Conservation (phyloP, 176 grass and related monocot species). For the Poa annua region DNA sequence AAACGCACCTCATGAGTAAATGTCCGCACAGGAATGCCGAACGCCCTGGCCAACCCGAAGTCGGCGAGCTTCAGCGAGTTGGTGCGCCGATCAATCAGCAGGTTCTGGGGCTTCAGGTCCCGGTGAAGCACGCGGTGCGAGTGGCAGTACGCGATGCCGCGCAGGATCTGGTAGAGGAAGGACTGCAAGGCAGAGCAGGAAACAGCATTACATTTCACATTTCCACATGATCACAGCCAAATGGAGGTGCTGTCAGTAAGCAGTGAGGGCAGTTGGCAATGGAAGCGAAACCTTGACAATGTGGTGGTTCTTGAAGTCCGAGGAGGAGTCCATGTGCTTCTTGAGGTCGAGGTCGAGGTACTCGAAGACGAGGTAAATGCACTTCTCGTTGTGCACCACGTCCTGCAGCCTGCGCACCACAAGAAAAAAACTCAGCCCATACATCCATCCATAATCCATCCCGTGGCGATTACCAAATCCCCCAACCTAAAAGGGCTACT, state of each 20-base stretch:
- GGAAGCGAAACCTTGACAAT: conserved; percentile 64
- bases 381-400: conserved; percentile 82
- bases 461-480: neutral
- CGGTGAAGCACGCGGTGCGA: conserved; percentile 88
- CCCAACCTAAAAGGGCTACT: neutral
- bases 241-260: neutral
- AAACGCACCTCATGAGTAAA: conserved; percentile 82
- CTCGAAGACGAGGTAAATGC: conserved; percentile 91
- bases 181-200: conserved; percentile 40
- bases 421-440: neutral
- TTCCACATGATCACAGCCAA: neutral
- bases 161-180: conserved; percentile 87
- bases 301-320: conserved; percentile 74
- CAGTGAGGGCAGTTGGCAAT: neutral
- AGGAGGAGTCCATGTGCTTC: conserved; percentile 92
- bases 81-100: conserved; percentile 77
- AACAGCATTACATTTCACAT: conserved; percentile 27
- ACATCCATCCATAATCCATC: neutral
- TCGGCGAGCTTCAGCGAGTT: conserved; percentile 91
- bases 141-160: conserved; percentile 91
- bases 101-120: conserved; percentile 95
- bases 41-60: conserved; percentile 94
- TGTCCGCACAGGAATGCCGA: conserved; percentile 79
- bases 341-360: conserved; percentile 97
- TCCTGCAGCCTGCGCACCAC: conserved; percentile 74